phyloP scores from a whole-genome alignment of 768 basidiomycete species.

The Boletus reticulatus region DNA sequence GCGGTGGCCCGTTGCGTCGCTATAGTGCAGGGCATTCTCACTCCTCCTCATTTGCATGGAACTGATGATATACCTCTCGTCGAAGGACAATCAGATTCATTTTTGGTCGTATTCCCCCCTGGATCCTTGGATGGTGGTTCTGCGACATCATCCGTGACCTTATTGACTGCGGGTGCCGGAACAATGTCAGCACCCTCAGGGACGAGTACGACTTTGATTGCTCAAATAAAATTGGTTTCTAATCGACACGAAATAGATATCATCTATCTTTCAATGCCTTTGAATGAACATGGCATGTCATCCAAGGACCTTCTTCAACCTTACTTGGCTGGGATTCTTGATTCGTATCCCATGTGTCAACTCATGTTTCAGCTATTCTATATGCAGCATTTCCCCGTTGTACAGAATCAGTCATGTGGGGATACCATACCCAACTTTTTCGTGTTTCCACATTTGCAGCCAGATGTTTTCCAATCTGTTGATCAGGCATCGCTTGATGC shows the following conservation, averaged over 20 bases:
- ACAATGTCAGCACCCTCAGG: constrained; percentile 72
- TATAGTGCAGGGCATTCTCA: constrained; percentile 39
- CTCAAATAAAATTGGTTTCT: not conserved
- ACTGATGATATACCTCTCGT: constrained; percentile 7
- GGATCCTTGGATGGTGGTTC: constrained; percentile 49
- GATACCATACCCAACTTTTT: constrained; percentile 6
- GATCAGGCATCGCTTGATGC: constrained; percentile 59
- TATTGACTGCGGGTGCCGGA: constrained; percentile 67
- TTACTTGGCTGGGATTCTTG: constrained; percentile 53
- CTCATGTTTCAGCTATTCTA: constrained; percentile 55
- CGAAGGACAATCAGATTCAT: constrained; percentile 50
- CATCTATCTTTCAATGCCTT: constrained; percentile 55
- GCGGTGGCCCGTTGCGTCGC: constrained; percentile 49
- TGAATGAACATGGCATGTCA: constrained; percentile 27
- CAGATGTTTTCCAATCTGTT: constrained; percentile 47
- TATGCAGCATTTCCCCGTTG: constrained; percentile 38
- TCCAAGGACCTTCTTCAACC: constrained; percentile 45
- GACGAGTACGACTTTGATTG: constrained; percentile 43
- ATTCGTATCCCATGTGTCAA: constrained; percentile 14
- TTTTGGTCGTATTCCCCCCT: constrained; percentile 75
- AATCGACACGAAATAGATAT: constrained; percentile 43
- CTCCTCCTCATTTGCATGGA: constrained; percentile 30
- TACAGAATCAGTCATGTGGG: not conserved
- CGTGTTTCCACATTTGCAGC: constrained; percentile 25
- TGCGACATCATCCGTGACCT: constrained; percentile 51